phyloP scores from a whole-genome alignment of 352 stramenopile species.

The Globisporangium parvum region DNA sequence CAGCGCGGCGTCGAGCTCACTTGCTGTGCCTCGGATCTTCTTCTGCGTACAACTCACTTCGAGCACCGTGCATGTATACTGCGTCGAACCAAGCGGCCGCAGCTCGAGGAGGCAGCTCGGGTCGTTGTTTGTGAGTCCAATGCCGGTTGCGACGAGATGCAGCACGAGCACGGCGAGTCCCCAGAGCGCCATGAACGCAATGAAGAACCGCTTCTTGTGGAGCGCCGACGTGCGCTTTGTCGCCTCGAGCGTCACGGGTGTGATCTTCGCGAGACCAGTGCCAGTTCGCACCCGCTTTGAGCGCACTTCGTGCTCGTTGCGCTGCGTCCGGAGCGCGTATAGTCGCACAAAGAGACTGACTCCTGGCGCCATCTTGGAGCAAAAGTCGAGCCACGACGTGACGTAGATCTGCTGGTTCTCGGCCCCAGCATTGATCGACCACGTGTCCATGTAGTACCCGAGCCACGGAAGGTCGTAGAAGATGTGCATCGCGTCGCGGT shows the following conservation, averaged over 20 bases:
- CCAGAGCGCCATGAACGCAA: conserved; percentile 1
- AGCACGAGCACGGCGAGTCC: conserved; percentile 2
- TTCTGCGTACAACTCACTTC: conserved; percentile 17
- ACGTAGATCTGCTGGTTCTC: conserved; percentile 12
- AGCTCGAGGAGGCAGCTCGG: conserved; percentile 12
- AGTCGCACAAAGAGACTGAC: conserved; percentile 3
- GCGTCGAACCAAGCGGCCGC: conserved; percentile 7
- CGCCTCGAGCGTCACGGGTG: no score
- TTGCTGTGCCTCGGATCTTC: neutral
- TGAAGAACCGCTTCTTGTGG: neutral
- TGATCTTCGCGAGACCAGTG: neutral
- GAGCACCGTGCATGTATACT: conserved; percentile 13
- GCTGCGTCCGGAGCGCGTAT: neutral
- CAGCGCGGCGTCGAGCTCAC: conserved; percentile 2
- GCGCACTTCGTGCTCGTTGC: neutral
- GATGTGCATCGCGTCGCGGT: conserved; percentile 12
- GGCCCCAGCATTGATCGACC: conserved; percentile 8
- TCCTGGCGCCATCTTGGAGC: conserved; percentile 7
- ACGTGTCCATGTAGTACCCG: conserved; percentile 9
- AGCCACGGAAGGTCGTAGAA: conserved; percentile 12
- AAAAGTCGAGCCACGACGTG: conserved; percentile 13
- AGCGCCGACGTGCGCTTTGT: conserved; percentile 1
- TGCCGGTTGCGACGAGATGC: neutral
- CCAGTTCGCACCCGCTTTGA: no score
- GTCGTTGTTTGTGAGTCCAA: neutral